Conservation (phyloP, 176 grass and related monocot species). For the Juncus inflexus region DNA sequence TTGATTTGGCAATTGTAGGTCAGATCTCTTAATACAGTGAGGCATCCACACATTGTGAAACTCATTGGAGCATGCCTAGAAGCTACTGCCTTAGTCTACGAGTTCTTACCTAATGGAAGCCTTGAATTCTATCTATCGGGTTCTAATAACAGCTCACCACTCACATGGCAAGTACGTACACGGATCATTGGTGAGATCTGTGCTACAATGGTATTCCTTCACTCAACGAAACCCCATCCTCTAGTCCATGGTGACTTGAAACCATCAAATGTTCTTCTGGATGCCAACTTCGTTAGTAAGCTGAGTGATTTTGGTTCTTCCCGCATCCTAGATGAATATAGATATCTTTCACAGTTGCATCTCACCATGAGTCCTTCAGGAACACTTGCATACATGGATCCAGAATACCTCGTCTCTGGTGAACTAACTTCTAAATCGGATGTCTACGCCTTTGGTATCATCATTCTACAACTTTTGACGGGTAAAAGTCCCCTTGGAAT, state of each 20-base stretch:
- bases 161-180: constrained; percentile 52
- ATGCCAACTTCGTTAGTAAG: constrained; percentile 44
- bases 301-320: constrained; percentile 45
- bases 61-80: constrained; percentile 32
- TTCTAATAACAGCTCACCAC: constrained; percentile 22
- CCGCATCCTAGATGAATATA: constrained; percentile 26
- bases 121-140: constrained; percentile 41
- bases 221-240: constrained; percentile 36
- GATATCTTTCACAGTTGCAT: constrained; percentile 10
- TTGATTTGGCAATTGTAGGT: constrained; percentile 22
- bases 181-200: constrained; percentile 45
- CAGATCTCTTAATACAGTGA: constrained; percentile 33
- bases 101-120: constrained; percentile 50
- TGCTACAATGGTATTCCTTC: constrained; percentile 51
- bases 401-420: constrained; percentile 30
- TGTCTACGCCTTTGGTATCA: constrained; percentile 43
- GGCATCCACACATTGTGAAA: constrained; percentile 47
- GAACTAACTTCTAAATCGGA: constrained; percentile 36
- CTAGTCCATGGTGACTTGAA: constrained; percentile 59
- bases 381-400: constrained; percentile 42
- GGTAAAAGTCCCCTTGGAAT: constrained; percentile 17
- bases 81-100: constrained; percentile 31
- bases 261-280: constrained; percentile 50
- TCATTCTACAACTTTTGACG: constrained; percentile 35
- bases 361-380: constrained; percentile 20